Percentiles rank a stretch among this genome's conserved stretches.
phyloP scores from a whole-genome alignment of 2,329 filamentous ascomycete species.

The Epichloe elymi region DNA sequence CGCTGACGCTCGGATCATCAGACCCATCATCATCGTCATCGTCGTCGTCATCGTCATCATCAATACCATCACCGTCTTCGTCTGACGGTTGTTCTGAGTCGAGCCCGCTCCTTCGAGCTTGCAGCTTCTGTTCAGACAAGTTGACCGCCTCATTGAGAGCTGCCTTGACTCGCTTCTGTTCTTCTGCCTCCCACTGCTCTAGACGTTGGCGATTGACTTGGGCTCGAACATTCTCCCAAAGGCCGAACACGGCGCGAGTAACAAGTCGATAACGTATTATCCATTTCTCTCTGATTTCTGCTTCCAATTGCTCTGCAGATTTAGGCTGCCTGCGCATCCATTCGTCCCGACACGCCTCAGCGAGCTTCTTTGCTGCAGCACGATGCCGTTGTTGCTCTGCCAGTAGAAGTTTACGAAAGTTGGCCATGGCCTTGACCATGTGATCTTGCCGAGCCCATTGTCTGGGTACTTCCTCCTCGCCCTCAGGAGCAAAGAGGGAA shows the following conservation, averaged over 20 bases:
- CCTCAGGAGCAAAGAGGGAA: constrained; percentile 59
- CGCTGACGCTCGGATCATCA: constrained; percentile 32
- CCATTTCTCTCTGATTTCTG: constrained; percentile 58
- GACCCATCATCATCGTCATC: constrained; percentile 23
- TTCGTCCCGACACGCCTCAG: constrained; percentile 63
- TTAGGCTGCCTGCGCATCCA: constrained; percentile 65
- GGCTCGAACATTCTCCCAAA: constrained; percentile 50
- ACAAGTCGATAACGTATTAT: constrained; percentile 60
- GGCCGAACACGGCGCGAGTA: constrained; percentile 40
- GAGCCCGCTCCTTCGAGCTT: constrained; percentile 41
- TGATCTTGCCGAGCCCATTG: constrained; percentile 87
- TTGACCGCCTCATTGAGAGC: constrained; percentile 63
- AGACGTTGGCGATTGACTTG: constrained; percentile 49
- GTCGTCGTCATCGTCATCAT: constrained; percentile 25
- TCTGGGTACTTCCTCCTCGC: constrained; percentile 55
- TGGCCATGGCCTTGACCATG: constrained; percentile 61
- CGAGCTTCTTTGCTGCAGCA: constrained; percentile 63
- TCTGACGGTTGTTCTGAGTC: constrained; percentile 39
- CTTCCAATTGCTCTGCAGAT: constrained; percentile 66
- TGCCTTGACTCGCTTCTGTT: constrained; percentile 50
- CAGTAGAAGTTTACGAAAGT: constrained; percentile 69
- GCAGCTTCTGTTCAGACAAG: constrained; percentile 54
- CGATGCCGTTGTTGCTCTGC: constrained; percentile 69
- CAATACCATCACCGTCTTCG: constrained; percentile 23
- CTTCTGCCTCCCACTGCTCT: constrained; percentile 50